These are phyloP conservation scores for Nymphaea thermarum DNA, from an alignment of 164 flowering plant species.

Conservation along the genomic window DNA sequence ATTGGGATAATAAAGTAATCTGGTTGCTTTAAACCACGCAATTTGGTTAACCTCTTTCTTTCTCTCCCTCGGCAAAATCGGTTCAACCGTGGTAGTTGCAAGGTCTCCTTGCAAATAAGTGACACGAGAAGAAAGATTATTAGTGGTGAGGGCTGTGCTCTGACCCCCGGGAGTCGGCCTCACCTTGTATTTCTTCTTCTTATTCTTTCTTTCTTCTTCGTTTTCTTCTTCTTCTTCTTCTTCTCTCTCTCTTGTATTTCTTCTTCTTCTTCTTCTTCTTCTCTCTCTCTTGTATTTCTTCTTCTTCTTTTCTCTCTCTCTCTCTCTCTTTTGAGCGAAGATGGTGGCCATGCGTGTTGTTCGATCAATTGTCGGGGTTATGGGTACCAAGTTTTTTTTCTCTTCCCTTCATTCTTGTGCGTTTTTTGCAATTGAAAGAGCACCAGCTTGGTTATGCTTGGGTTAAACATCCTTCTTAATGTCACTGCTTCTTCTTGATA, in stretches of 20 bases:
- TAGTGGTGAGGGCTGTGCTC: no score
- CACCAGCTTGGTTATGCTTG: not conserved
- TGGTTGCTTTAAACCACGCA: no score
- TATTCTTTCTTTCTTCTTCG: not conserved
- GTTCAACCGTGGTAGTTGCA: no score
- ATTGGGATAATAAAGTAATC: no score
- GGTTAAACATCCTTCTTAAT: not conserved
- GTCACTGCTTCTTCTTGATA: not conserved
- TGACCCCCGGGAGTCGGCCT: no score
- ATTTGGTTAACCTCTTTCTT: no score
- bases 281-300: not conserved
- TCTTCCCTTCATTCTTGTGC: not conserved
- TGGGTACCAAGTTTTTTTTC: slow-evolving; percentile 14
- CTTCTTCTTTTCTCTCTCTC: not conserved
- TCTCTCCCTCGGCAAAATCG: no score
- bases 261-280: slow-evolving; percentile 1
- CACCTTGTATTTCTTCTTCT: no score
- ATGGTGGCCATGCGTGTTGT: slow-evolving; percentile 3
- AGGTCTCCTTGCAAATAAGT: no score
- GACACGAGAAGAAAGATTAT: no score
- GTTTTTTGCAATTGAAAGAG: not conserved
- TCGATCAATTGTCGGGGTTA: slow-evolving; percentile 23
- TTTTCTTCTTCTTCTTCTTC: not conserved
- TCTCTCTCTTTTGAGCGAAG: not conserved
- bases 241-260: not conserved